Conservation (phyloP, 1,139 yeast genomes). For the Yamadazyma friedrichii region DNA sequence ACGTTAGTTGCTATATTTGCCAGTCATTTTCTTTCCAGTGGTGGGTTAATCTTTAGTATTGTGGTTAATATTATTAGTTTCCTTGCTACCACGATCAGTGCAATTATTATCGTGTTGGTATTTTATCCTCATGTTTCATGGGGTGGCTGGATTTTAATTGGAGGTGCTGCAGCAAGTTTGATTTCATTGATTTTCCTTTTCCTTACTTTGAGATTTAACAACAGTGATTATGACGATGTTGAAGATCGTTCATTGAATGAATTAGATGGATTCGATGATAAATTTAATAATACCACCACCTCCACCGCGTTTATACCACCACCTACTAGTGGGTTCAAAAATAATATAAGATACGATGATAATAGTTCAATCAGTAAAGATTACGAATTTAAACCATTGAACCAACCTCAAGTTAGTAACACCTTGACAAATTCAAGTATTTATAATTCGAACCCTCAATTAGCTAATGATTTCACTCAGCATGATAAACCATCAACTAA, state of each 20-base stretch:
- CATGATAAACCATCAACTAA: constrained; percentile 10
- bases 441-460: constrained; percentile 34
- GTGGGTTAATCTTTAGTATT: constrained; percentile 24
- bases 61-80: constrained; percentile 44
- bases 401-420: constrained; percentile 8
- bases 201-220: constrained; percentile 18
- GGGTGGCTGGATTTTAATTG: constrained; percentile 70
- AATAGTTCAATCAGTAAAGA: constrained; percentile 27
- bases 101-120: constrained; percentile 53
- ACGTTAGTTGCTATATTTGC: constrained; percentile 39
- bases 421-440: constrained; percentile 21
- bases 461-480: constrained; percentile 35
- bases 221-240: constrained; percentile 20
- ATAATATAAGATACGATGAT: constrained; percentile 8
- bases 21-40: constrained; percentile 21
- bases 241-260: constrained; percentile 21
- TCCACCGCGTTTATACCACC: constrained; percentile 9
- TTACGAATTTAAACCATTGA: constrained; percentile 24
- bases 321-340: constrained; percentile 4
- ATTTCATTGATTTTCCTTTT: constrained; percentile 30
- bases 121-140: constrained; percentile 65
- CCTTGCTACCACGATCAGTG: constrained; percentile 47
- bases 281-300: constrained; percentile 11
- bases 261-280: constrained; percentile 17
- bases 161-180: constrained; percentile 58